Conservation (phyloP, 2,329 filamentous ascomycete species). For the Neonectria punicea region DNA sequence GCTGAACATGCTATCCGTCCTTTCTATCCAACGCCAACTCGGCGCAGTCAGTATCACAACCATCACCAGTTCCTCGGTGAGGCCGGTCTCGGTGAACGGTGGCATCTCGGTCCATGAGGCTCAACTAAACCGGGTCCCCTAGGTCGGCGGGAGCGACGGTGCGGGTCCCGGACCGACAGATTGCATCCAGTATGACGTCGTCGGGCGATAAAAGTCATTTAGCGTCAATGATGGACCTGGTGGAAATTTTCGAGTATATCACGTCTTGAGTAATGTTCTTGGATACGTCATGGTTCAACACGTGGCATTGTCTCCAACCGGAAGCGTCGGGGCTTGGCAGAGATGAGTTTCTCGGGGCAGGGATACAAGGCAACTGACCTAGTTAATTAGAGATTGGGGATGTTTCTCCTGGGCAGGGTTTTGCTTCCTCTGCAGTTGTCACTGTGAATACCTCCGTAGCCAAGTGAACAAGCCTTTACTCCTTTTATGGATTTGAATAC, state of each 20-base stretch:
- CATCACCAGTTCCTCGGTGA: neutral
- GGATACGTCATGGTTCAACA: neutral
- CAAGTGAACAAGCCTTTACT: too few relatives aligned
- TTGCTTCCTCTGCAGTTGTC: too few relatives aligned
- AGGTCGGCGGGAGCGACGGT: neutral
- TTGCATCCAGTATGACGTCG: neutral
- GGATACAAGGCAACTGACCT: too few relatives aligned
- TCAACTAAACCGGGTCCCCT: neutral
- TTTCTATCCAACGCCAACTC: neutral
- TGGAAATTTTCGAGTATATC: neutral
- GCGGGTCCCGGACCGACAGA: conserved; percentile 1
- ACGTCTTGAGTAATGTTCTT: neutral
- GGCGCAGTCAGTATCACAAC: neutral
- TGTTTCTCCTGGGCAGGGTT: too few relatives aligned
- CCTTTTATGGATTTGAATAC: too few relatives aligned
- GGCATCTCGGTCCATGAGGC: neutral
- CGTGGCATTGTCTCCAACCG: neutral
- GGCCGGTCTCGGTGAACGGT: conserved; percentile 1
- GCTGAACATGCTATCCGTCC: too few relatives aligned
- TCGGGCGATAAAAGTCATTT: neutral
- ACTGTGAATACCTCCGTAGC: too few relatives aligned
- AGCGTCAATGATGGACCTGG: neutral
- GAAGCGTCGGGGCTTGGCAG: neutral
- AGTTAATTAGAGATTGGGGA: too few relatives aligned
- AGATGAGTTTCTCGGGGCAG: neutral